phyloP scores from a whole-genome alignment of 805 yeast genomes.

The Saccharomycopsis selenospora region DNA sequence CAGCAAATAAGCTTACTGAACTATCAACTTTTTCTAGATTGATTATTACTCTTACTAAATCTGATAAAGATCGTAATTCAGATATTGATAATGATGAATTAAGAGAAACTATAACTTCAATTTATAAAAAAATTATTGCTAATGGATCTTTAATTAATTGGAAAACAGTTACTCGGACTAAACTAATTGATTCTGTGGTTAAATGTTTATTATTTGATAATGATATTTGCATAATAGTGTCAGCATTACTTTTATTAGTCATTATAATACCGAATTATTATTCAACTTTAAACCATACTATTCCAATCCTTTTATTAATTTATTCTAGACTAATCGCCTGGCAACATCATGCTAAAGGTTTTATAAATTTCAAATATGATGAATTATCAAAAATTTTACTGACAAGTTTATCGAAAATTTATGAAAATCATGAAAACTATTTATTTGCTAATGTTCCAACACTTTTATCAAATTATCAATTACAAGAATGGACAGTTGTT shows the following conservation, averaged over 20 bases:
- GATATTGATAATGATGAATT: constrained; percentile 1
- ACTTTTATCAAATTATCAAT: not conserved
- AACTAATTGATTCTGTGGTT: constrained; percentile 9
- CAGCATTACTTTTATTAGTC: constrained; percentile 12
- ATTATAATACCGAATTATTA: constrained; percentile 9
- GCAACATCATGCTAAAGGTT: constrained; percentile 11
- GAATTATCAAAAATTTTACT: not conserved
- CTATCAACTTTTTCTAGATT: not conserved
- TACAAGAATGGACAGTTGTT: constrained; percentile 9
- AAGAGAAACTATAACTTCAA: not conserved
- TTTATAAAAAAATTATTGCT: constrained; percentile 1
- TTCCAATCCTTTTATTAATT: constrained; percentile 4
- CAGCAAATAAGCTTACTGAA: not conserved
- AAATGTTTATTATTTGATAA: constrained; percentile 15
- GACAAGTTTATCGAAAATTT: not conserved
- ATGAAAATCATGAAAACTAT: not conserved
- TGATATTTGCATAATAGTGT: constrained; percentile 12
- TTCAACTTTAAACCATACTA: constrained; percentile 3
- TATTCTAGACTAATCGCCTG: constrained; percentile 15
- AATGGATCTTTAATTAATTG: constrained; percentile 3
- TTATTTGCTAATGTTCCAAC: not conserved
- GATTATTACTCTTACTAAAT: not conserved
- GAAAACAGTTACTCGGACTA: constrained; percentile 1
- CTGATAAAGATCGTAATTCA: not conserved
- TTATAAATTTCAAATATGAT: constrained; percentile 6